Evolutionary conservation across 1,284 basidiomycete species (phyloP), one percentile per base, ranked within the genome.

Genomic region (Pseudozyma pruni): DNA sequence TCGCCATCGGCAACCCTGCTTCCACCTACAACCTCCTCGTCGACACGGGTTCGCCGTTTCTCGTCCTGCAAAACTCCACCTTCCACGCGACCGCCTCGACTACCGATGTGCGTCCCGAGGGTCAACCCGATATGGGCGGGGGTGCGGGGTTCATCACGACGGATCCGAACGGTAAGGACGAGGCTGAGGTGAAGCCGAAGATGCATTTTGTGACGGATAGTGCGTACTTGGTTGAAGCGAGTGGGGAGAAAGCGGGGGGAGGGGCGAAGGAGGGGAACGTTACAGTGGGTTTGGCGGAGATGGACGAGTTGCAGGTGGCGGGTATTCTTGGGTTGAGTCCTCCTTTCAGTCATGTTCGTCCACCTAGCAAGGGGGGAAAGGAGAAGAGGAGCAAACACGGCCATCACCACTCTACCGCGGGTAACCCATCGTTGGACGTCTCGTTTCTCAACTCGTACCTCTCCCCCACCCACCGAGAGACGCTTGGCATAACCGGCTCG

Each of bases 281-380:
- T 1, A 60, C 40, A 8, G 16, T 70, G 0, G 60, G 47, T 1
- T 17, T 59, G 37, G 35, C 58, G 2, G 4, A 35, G 16, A 19
- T 70, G 41, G 44, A 50, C 6, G 54, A 55, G 11, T 38, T 69
- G 27, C 35, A 52, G 20, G 33, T 19, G 10, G 46, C 56, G 23
- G 67, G 67, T 8, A 55, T 70, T 22, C 25, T 70, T 19, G 67
- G 67, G 3, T 31, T 70, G n/a, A 46, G 47, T 48, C 67, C 67
- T 20, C 55, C 66, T 8, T 50, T 60, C 4, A 41, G 40, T 37
- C 3, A 27, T 37, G 38, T 58, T 8, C 17, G 35, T 31, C 23
- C 39, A 25, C 31, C 14, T 22, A 31, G 33, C 9, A 17, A 10
- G n/a, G 10, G 11, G 8, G 17, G n/a, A n/a, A 32, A 22, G 5